These are phyloP conservation scores for Iris macrosiphon DNA, from an alignment of 106 monocot genomes.

Conservation along the genomic window DNA sequence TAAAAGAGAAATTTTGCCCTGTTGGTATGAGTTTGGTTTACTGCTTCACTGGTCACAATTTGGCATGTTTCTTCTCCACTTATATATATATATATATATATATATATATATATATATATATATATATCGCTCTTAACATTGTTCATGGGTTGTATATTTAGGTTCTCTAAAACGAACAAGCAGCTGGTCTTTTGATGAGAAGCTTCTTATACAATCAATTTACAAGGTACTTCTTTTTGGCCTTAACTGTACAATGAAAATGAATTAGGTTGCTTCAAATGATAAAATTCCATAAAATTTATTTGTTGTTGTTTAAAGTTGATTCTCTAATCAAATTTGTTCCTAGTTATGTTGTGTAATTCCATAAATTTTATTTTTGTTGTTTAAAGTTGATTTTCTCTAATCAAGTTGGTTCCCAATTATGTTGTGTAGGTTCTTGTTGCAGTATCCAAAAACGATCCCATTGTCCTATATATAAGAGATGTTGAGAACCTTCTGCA, in stretches of 20 bases:
- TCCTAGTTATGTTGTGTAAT: conserved; percentile 15
- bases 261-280: background rate
- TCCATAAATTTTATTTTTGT: no score
- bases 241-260: background rate
- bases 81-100: no score
- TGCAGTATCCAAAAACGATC: conserved; percentile 41
- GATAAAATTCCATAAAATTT: background rate
- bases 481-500: conserved; percentile 51
- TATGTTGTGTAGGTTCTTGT: conserved; percentile 43
- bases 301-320: background rate
- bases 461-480: conserved; percentile 69
- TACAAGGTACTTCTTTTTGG: conserved; percentile 34
- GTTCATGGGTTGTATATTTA: no score
- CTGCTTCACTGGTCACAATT: no score
- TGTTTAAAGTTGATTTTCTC: no score
- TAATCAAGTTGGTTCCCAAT: no score
- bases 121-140: no score
- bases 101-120: no score
- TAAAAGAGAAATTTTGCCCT: no score
- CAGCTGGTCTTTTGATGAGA: conserved; percentile 75
- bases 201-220: conserved; percentile 49
- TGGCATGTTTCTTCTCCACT: no score
- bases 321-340: background rate
- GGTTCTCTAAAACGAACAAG: conserved; percentile 38
- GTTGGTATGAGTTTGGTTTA: no score